Evolutionary conservation across 2,329 filamentous ascomycete species (phyloP), one percentile per base, ranked within the genome.

Genomic region (Raffaelea ambrosiae): DNA sequence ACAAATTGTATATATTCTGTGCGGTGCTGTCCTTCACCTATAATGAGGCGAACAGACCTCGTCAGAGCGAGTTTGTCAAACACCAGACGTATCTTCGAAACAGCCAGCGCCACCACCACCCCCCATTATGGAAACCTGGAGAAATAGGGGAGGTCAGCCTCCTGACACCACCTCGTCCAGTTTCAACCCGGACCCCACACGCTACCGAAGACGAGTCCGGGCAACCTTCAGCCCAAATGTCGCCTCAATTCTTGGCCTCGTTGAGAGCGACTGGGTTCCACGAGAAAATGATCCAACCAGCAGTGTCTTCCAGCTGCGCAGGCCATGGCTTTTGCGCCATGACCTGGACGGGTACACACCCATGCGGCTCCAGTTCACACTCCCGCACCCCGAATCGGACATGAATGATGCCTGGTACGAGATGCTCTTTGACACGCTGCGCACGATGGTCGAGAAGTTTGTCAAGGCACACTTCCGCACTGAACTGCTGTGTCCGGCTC

Each of bases 361-460:
- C 10, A 47, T 53, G 31, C 54, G 51, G 26, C 26, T 60, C 20
- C 20, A 40, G n/a, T 59, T 63, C 23, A 23, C 22, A 0, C 44
- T 49, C 31, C 23, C 39, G 13, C 57, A 57, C 48, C 47, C 50
- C 9, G 19, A 33, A 1, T 35, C 13, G 4, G 57, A 59, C 43
- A 31, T 57, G 18, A 49, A 35, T 29, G 52, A 55, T 26, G 52
- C 44, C 5, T 63, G 61, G 60, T 63, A 55, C 40, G 54, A 57
- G 47, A 45, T 45, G 23, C 44, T 60, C 48, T 65, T 62, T 41
- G 5, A 35, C 4, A 53, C 59, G 14, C 45, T 70, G 11, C 65
- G 59, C 39, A 9, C 51, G 3, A 50, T 51, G 36, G 47, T 59
- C 4, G 46, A 51, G 14, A 45, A 52, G 4, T 59, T 66, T 38